These are phyloP conservation scores for Hevea brasiliensis DNA, from an alignment of 345 rosid species.

Conservation along the genomic window DNA sequence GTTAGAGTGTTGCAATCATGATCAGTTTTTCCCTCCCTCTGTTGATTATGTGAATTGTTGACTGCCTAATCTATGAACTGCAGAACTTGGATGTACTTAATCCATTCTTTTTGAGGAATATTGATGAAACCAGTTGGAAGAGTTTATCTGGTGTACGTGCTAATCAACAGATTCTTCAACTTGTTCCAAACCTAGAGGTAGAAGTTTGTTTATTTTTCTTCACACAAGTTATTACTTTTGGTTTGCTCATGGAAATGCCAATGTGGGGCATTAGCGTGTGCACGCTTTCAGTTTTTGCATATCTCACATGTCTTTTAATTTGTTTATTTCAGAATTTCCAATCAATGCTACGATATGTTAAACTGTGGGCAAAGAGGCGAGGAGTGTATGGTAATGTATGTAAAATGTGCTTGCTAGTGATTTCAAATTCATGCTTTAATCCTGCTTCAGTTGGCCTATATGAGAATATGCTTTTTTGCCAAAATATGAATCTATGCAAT, in stretches of 20 bases:
- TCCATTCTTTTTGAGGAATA: conserved; percentile 41
- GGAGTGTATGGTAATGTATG: conserved; percentile 65
- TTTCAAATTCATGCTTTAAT: background rate
- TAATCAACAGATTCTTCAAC: conserved; percentile 44
- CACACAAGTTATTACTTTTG: background rate
- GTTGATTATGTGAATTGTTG: background rate
- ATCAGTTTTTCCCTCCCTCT: background rate
- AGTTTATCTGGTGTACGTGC: conserved; percentile 58
- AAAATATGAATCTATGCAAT: conserved; percentile 1
- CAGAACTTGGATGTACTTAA: conserved; percentile 52
- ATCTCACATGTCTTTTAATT: conserved; percentile 1
- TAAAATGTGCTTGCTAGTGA: conserved; percentile 1
- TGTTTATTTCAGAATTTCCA: conserved; percentile 47
- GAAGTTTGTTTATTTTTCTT: background rate
- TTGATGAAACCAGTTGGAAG: conserved; percentile 60
- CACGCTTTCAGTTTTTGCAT: background rate
- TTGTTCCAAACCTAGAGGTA: conserved; percentile 59
- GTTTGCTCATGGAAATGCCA: background rate
- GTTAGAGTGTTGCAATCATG: background rate
- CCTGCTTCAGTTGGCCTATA: conserved; percentile 16
- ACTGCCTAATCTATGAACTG: conserved; percentile 9
- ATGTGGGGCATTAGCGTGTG: background rate
- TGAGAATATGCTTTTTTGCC: background rate
- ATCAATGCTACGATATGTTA: conserved; percentile 47
- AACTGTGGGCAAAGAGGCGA: conserved; percentile 59